Evolutionary conservation across 305 asterid genomes (phyloP).

Genomic region (Ilex paraguariensis): DNA sequence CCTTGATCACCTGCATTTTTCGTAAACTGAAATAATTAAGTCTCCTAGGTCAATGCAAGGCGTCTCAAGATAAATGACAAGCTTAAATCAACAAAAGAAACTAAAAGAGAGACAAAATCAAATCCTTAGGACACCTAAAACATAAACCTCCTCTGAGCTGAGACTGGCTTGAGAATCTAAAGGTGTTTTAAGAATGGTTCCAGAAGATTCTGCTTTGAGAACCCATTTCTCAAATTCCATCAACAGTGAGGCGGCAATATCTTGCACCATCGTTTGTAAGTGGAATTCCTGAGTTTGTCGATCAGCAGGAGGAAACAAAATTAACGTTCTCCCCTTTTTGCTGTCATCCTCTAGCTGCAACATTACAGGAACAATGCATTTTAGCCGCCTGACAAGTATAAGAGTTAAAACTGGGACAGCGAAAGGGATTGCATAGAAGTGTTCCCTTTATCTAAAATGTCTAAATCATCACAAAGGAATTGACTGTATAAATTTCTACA

Average conservation of each 20-base stretch:
- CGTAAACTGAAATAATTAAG: conserved; percentile 12
- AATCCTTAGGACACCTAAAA: conserved; percentile 77
- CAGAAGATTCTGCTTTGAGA: conserved; percentile 87
- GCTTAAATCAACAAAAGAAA: conserved; percentile 11
- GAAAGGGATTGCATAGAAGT: too few relatives aligned
- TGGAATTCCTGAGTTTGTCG: conserved; percentile 89
- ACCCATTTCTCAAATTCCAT: conserved; percentile 99
- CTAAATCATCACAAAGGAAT: too few relatives aligned
- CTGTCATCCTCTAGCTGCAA: conserved; percentile 86
- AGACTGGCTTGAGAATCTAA: conserved; percentile 99
- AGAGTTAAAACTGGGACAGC: neutral
- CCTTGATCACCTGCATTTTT: conserved; percentile 77
- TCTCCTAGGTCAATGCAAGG: neutral
- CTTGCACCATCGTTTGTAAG: conserved; percentile 96
- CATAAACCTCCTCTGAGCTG: conserved; percentile 98
- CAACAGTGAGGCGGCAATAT: conserved; percentile 86
- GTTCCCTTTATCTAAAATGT: too few relatives aligned
- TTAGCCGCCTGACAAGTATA: conserved; percentile 1
- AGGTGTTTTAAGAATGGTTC: conserved; percentile 94
- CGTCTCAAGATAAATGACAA: conserved; percentile 6
- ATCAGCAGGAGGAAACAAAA: conserved; percentile 95
- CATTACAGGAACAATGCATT: conserved; percentile 9
- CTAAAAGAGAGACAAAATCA: conserved; percentile 10
- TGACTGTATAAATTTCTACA: too few relatives aligned
- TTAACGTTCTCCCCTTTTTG: conserved; percentile 66